These are phyloP conservation scores for Melastoma malabathricum DNA, from an alignment of 345 rosid genomes.

Conservation along the genomic window DNA sequence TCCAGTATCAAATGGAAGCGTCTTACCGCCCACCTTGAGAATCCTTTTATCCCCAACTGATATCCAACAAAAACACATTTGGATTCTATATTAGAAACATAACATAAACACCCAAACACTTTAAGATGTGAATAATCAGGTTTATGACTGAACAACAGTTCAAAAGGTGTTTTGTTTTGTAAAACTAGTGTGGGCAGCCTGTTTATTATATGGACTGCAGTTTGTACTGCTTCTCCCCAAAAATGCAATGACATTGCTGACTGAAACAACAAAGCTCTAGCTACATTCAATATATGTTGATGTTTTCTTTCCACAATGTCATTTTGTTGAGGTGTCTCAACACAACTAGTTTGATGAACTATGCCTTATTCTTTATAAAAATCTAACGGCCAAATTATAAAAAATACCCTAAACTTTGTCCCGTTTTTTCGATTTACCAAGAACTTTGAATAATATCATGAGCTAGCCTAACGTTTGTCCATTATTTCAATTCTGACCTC, in stretches of 20 bases:
- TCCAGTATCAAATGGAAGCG: too few species aligned
- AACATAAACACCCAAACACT: background rate
- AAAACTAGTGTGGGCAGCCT: background rate
- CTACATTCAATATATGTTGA: background rate
- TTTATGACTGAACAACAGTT: background rate
- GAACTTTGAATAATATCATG: too few species aligned
- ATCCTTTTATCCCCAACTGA: background rate
- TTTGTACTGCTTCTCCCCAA: too few species aligned
- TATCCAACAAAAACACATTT: background rate
- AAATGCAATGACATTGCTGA: background rate
- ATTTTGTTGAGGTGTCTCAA: background rate
- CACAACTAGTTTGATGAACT: background rate
- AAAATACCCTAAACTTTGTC: too few species aligned
- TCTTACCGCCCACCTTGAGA: too few species aligned
- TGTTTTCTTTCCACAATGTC: background rate
- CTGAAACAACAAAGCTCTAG: constrained; percentile 1
- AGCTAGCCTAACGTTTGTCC: too few species aligned
- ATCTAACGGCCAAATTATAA: too few species aligned
- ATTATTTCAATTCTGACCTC: too few species aligned
- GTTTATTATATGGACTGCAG: too few species aligned
- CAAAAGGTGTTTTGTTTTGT: background rate
- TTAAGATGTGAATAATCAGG: background rate
- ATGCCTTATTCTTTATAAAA: background rate
- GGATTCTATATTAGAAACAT: background rate
- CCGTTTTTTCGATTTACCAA: too few species aligned